Percentiles rank a stretch among this genome's conserved stretches.
phyloP scores from a whole-genome alignment of 345 rosid genomes.

The Carallia brachiata region DNA sequence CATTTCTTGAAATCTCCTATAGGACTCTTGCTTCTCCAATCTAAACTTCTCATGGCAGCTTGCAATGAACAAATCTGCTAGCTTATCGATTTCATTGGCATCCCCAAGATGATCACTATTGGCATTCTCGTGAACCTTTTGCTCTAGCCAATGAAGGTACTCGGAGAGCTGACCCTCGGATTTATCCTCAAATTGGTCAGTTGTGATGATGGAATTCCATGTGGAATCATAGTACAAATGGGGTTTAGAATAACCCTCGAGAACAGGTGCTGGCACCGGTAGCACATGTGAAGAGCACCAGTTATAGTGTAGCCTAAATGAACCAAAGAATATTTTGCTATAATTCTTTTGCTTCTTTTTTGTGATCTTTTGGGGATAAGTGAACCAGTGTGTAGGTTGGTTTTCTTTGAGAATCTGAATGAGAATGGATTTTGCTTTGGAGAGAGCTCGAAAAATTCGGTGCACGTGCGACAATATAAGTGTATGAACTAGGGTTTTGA shows the following conservation, averaged over 20 bases:
- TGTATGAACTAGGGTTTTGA: constrained; percentile 59
- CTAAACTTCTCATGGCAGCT: constrained; percentile 78
- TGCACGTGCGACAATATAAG: constrained; percentile 53
- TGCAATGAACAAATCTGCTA: constrained; percentile 86
- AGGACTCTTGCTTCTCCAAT: constrained; percentile 94
- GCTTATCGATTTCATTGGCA: constrained; percentile 63
- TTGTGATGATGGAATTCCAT: constrained; percentile 43
- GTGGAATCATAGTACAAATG: constrained; percentile 54
- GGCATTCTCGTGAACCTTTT: constrained; percentile 24
- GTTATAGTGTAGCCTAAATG: constrained; percentile 85
- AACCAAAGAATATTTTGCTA: constrained; percentile 57
- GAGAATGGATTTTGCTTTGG: constrained; percentile 53
- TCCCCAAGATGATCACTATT: constrained; percentile 10
- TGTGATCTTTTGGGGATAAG: constrained; percentile 33
- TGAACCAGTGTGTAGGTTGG: constrained; percentile 35
- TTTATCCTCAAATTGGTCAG: constrained; percentile 25
- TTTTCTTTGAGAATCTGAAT: constrained; percentile 43
- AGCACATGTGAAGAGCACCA: constrained; percentile 79
- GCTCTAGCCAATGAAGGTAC: constrained; percentile 70
- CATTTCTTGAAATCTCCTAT: constrained; percentile 86
- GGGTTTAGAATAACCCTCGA: constrained; percentile 34
- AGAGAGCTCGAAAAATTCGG: constrained; percentile 51
- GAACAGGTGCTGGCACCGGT: constrained; percentile 53
- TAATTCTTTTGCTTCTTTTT: constrained; percentile 40
- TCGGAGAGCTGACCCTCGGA: constrained; percentile 48